phyloP scores from a whole-genome alignment of 2,329 filamentous ascomycete species.

The Penicillium sp. region DNA sequence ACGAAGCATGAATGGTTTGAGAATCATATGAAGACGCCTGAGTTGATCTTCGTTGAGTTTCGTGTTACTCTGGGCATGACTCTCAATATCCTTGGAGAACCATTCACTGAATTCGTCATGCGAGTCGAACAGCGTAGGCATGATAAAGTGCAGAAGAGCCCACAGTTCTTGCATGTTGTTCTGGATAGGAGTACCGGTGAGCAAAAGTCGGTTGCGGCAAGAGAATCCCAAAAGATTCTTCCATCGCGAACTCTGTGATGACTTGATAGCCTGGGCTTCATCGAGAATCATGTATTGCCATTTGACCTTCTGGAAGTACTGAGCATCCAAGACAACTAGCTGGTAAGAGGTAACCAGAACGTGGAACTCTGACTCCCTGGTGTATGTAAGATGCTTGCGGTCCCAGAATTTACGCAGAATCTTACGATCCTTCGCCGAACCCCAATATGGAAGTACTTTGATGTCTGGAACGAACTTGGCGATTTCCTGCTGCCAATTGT shows the following conservation, averaged over 20 bases:
- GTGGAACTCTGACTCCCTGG: slow-evolving; percentile 88
- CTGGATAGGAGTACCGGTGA: slow-evolving; percentile 96
- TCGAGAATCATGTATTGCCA: slow-evolving; percentile 99
- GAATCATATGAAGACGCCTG: slow-evolving; percentile 94
- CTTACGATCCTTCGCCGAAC: slow-evolving; percentile 88
- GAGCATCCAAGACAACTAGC: slow-evolving; percentile 89
- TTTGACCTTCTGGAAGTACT: slow-evolving; percentile 98
- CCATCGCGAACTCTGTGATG: slow-evolving; percentile 92
- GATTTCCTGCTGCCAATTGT: slow-evolving; percentile 99
- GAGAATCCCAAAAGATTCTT: slow-evolving; percentile 92
- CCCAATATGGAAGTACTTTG: slow-evolving; percentile 97
- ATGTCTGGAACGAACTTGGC: slow-evolving; percentile 88
- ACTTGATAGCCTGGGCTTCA: slow-evolving; percentile 98
- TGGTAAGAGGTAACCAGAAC: slow-evolving; percentile 97
- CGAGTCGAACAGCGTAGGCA: slow-evolving; percentile 89
- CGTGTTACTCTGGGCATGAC: slow-evolving; percentile 97
- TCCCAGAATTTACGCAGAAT: slow-evolving; percentile 99
- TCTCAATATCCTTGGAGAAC: slow-evolving; percentile 71
- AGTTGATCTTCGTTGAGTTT: slow-evolving; percentile 98
- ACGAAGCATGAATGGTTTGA: slow-evolving; percentile 98
- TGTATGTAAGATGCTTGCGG: slow-evolving; percentile 93
- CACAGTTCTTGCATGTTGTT: slow-evolving; percentile 99
- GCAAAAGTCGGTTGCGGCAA: slow-evolving; percentile 85
- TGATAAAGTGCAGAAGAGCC: slow-evolving; percentile 97
- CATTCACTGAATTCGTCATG: slow-evolving; percentile 52